Percentiles rank a stretch among this genome's conserved stretches.
Evolutionary conservation across 371 early-diverging fungal species (phyloP).

Genomic region (Nematocida ironsii): DNA sequence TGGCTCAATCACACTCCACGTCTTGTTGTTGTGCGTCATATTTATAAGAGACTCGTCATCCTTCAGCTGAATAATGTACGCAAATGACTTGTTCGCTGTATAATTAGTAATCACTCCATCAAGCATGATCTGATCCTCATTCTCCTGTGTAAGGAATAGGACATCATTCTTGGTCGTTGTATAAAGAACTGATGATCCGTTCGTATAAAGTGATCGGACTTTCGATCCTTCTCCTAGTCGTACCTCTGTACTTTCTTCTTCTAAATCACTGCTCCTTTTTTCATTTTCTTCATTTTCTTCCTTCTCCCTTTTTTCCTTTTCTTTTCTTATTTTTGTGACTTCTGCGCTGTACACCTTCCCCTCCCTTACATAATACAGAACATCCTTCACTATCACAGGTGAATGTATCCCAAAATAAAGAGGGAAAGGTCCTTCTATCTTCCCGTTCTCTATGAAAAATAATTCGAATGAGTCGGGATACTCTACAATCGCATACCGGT

Average conservation of each 20-base stretch:
- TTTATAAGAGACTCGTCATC: slow-evolving; percentile 19
- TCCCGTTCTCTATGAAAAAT: background rate
- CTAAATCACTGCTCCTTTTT: background rate
- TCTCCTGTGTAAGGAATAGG: background rate
- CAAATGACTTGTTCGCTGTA: background rate
- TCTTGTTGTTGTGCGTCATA: background rate
- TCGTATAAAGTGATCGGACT: background rate
- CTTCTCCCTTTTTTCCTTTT: background rate
- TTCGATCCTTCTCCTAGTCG: background rate
- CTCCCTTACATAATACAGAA: slow-evolving; percentile 4
- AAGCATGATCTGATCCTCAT: background rate
- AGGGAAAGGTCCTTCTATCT: slow-evolving; percentile 35
- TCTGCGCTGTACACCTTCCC: background rate
- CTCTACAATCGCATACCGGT: slow-evolving; percentile 6
- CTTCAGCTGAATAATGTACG: slow-evolving; percentile 30
- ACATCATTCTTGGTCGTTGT: background rate
- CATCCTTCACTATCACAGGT: slow-evolving; percentile 5
- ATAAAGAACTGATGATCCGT: background rate
- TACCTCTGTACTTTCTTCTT: background rate
- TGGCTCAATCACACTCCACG: slow-evolving; percentile 15
- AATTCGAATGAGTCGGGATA: slow-evolving; percentile 17
- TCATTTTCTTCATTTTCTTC: background rate
- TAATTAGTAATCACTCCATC: slow-evolving; percentile 15
- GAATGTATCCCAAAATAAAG: background rate
- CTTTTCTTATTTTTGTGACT: background rate